Percentiles rank a stretch among this genome's conserved stretches.
Evolutionary conservation across 768 basidiomycete species (phyloP).

Genomic region (Russula griseocarnosa): DNA sequence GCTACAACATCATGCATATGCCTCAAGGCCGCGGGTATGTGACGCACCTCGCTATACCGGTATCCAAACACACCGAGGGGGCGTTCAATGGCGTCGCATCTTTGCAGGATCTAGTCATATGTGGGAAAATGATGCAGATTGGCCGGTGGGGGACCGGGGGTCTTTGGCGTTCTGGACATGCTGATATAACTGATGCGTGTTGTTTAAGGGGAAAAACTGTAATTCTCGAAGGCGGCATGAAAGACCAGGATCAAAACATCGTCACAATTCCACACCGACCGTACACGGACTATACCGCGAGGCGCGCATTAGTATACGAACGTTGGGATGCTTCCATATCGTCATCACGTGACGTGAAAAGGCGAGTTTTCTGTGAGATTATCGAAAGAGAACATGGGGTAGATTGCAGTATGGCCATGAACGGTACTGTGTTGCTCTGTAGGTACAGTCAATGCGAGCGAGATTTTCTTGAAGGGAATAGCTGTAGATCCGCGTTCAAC

Average conservation of each 20-base stretch:
- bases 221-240: conserved; percentile 57
- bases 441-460: conserved; percentile 42
- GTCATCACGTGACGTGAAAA: conserved; percentile 40
- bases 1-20: conserved; percentile 54
- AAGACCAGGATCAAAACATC: conserved; percentile 49
- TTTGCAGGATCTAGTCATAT: conserved; percentile 47
- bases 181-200: conserved; percentile 30
- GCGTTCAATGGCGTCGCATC: conserved; percentile 2
- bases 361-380: conserved; percentile 35
- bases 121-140: conserved; percentile 49
- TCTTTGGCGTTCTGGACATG: conserved; percentile 10
- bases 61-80: conserved; percentile 13
- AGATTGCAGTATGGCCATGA: conserved; percentile 49
- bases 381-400: conserved; percentile 28
- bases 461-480: conserved; percentile 36
- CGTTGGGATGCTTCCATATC: conserved; percentile 51
- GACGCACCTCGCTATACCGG: conserved; percentile 16
- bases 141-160: conserved; percentile 47
- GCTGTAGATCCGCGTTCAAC: conserved; percentile 58
- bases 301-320: not conserved
- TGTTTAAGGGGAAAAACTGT: conserved; percentile 46
- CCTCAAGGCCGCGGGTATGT: conserved; percentile 56
- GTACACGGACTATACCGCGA: conserved; percentile 10
- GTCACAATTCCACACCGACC: conserved; percentile 53
- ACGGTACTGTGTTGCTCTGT: conserved; percentile 41